Percentiles rank a stretch among this genome's conserved stretches.
These are phyloP conservation scores for Acer campestre DNA, from an alignment of 345 rosid genomes.

Conservation along the genomic window DNA sequence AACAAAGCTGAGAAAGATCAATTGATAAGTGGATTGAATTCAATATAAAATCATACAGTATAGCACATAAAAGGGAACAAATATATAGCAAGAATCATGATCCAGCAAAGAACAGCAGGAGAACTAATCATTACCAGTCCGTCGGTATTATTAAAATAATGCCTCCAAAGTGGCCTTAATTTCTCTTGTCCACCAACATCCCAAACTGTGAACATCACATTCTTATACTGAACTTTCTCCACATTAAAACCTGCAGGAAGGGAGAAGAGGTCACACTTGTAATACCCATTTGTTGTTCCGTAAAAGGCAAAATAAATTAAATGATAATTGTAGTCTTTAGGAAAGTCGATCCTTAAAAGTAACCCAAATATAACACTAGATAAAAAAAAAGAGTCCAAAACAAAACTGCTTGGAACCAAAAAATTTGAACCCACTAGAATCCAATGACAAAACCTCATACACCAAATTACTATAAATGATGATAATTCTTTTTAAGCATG, in stretches of 20 bases:
- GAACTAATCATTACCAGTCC: constrained; percentile 65
- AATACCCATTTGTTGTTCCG: constrained; percentile 6
- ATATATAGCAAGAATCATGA: constrained; percentile 6
- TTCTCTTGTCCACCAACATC: constrained; percentile 99
- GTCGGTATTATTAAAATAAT: constrained; percentile 96
- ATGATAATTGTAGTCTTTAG: not conserved
- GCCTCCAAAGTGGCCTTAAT: constrained; percentile 98
- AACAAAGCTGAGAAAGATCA: not conserved
- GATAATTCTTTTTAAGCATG: not conserved
- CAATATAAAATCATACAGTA: constrained; percentile 6
- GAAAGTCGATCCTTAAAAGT: not conserved
- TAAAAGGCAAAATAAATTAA: not conserved
- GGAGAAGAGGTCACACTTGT: constrained; percentile 3
- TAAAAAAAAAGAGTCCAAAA: not conserved
- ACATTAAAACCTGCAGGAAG: constrained; percentile 86
- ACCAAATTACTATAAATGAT: not conserved
- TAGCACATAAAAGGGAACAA: not conserved
- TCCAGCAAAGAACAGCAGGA: not conserved
- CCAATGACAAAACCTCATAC: not conserved
- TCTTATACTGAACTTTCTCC: constrained; percentile 99
- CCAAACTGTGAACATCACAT: constrained; percentile 98
- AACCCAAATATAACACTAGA: not conserved
- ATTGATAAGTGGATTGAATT: not conserved
- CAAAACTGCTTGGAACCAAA: not conserved
- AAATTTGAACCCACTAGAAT: not conserved